phyloP scores from a whole-genome alignment of 2,329 filamentous ascomycete genomes.

The Kalmusia sp. region DNA sequence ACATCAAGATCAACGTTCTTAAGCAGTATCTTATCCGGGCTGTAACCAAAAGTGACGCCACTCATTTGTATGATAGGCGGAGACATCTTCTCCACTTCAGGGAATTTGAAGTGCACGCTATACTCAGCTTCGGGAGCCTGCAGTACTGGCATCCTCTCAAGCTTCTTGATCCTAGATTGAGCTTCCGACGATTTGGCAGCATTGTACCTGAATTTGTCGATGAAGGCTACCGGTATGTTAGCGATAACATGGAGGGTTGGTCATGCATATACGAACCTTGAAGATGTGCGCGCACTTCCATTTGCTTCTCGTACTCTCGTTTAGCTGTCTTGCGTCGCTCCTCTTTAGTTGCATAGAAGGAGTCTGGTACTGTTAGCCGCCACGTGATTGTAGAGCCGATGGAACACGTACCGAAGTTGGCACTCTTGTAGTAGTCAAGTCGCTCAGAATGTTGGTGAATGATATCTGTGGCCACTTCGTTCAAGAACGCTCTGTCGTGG shows the following conservation, averaged over 20 bases:
- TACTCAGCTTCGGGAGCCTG: constrained; percentile 93
- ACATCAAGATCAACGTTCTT: constrained; percentile 92
- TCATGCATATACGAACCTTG: constrained; percentile 61
- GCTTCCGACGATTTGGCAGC: constrained; percentile 98
- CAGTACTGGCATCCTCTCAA: constrained; percentile 94
- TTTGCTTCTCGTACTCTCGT: constrained; percentile 98
- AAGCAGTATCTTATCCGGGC: constrained; percentile 77
- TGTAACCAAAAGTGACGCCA: constrained; percentile 89
- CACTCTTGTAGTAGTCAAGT: constrained; percentile 97
- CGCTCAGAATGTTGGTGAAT: constrained; percentile 97
- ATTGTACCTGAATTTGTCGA: constrained; percentile 99
- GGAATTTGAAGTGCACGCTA: constrained; percentile 95
- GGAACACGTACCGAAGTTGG: constrained; percentile 73
- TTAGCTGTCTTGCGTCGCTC: constrained; percentile 96
- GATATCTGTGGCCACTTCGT: constrained; percentile 99
- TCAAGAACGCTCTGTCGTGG: constrained; percentile 98
- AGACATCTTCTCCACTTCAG: constrained; percentile 95
- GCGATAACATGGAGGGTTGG: constrained; percentile 7
- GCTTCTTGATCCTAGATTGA: constrained; percentile 97
- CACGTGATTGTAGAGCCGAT: neutral
- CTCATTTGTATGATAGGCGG: constrained; percentile 98
- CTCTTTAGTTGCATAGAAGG: constrained; percentile 96
- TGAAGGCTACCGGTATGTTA: constrained; percentile 68
- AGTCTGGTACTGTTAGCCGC: constrained; percentile 59
- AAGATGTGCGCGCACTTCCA: constrained; percentile 89